phyloP scores from a whole-genome alignment of 768 basidiomycete species.

The Podaxis pistillaris region DNA sequence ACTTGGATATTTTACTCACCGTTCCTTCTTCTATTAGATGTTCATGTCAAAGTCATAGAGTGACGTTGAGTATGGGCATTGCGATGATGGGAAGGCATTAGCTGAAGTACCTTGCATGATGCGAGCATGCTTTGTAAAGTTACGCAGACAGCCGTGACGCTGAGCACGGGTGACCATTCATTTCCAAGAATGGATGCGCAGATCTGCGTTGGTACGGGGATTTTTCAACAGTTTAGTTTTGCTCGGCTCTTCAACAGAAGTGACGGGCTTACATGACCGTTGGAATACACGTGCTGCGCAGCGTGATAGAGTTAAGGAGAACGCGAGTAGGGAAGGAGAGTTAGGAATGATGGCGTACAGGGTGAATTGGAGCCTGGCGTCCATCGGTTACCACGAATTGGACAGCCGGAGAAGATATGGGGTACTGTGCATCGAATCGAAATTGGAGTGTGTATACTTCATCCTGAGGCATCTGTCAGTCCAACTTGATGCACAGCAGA shows the following conservation, averaged over 20 bases:
- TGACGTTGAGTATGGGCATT: background rate
- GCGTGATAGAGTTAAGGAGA: slow-evolving; percentile 12
- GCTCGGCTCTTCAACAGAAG: background rate
- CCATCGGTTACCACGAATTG: slow-evolving; percentile 74
- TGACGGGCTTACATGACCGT: slow-evolving; percentile 65
- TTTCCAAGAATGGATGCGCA: slow-evolving; percentile 88
- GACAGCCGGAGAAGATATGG: slow-evolving; percentile 85
- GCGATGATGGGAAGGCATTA: background rate
- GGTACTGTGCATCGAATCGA: slow-evolving; percentile 78
- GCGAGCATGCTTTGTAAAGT: slow-evolving; percentile 93
- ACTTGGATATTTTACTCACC: slow-evolving; percentile 37
- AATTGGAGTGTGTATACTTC: slow-evolving; percentile 80
- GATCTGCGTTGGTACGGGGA: slow-evolving; percentile 46
- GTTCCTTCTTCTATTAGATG: slow-evolving; percentile 56
- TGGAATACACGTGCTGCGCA: slow-evolving; percentile 81
- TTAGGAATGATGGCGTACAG: slow-evolving; percentile 45
- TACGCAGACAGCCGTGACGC: slow-evolving; percentile 77
- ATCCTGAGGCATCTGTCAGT: slow-evolving; percentile 39
- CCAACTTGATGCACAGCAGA: background rate
- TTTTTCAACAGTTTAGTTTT: background rate
- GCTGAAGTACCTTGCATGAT: slow-evolving; percentile 72
- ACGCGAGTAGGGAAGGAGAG: slow-evolving; percentile 8
- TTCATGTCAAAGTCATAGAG: background rate
- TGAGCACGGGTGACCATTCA: slow-evolving; percentile 90
- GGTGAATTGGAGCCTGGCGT: slow-evolving; percentile 72